Base-by-base conservation (phyloP, 1,139 yeast species). In the Trichomonascaceae sp. region DNA sequence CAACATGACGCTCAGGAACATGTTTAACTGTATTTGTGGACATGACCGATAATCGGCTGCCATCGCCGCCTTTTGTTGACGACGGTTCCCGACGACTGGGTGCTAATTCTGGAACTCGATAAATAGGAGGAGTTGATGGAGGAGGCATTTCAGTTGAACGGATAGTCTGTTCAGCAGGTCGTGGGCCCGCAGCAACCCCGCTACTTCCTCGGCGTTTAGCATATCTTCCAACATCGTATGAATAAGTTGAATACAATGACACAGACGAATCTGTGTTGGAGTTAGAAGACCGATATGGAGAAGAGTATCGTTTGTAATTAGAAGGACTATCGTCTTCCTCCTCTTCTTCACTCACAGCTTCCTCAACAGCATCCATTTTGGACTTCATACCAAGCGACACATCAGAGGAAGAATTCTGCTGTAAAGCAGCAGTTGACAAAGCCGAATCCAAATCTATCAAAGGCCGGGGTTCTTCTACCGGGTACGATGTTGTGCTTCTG, bases 371-470 rank as follows among this genome's bases (percentile, higher is more conserved):
- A 38, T 64, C 65, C 61, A 66, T 66, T 20, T 58, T 56, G 43
- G 38, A 17, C 49, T 50, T 48, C 6, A 6, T 22, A 2, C 54
- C 53, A 43, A 53, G 18, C 4, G 52, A 52, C 39, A 60, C 52
- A 49, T 60, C 65, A 4, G 70, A 70, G n/a, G 66, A 64, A 30
- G 67, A 63, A 53, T 66, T 9, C 8, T 36, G 41, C 41, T 36
- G 41, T 8, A 36, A 13, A 13, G 41, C 41, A 36, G 41, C 41
- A 9, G 17, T 12, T 50, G 62, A 61, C 47, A 68, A 56, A 1
- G 72, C 73, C 24, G 66, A 70, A 53, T 69, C 70, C 7, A 69
- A 60, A 48, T 69, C 72, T 41, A 69, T 69, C 15, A 56, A 54
- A 8, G 62, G 61, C 46, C 57, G 61, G 10, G 58, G 58, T 43